These are phyloP conservation scores for Comarum palustre DNA, from an alignment of 306 rosid species.

Conservation along the genomic window DNA sequence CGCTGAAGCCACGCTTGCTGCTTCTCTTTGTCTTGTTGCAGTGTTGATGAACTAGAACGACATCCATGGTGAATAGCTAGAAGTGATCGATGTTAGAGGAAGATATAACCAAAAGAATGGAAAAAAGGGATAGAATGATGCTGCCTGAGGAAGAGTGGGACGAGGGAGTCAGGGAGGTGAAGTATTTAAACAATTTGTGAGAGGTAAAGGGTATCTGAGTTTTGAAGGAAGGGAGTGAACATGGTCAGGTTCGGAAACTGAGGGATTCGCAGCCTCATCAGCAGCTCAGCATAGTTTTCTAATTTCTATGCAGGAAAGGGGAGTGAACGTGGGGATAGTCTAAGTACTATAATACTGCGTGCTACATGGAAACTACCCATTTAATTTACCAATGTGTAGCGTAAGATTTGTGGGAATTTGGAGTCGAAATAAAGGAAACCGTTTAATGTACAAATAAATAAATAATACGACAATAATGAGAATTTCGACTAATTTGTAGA, in stretches of 20 bases:
- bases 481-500: not conserved
- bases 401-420: conserved; percentile 1
- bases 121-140: conserved; percentile 13
- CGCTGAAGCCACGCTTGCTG: conserved; percentile 41
- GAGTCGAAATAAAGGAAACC: not conserved
- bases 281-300: conserved; percentile 36
- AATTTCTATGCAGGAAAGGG: conserved; percentile 50
- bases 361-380: conserved; percentile 5
- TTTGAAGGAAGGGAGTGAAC: conserved; percentile 54
- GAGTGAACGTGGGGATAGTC: conserved; percentile 52
- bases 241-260: conserved; percentile 77
- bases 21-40: conserved; percentile 40
- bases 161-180: conserved; percentile 12
- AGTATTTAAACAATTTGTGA: conserved; percentile 18
- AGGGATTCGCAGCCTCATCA: conserved; percentile 62
- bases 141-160: conserved; percentile 7
- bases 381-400: not conserved
- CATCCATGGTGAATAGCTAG: conserved; percentile 36
- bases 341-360: conserved; percentile 1
- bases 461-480: not conserved
- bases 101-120: not conserved
- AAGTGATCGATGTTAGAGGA: not conserved
- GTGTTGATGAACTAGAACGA: conserved; percentile 30
- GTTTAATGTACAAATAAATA: not conserved
- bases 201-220: conserved; percentile 30